Evolutionary conservation across 163 green algal species (phyloP), one percentile per base, ranked within the genome.

Genomic region (Scenedesmus sp.): DNA sequence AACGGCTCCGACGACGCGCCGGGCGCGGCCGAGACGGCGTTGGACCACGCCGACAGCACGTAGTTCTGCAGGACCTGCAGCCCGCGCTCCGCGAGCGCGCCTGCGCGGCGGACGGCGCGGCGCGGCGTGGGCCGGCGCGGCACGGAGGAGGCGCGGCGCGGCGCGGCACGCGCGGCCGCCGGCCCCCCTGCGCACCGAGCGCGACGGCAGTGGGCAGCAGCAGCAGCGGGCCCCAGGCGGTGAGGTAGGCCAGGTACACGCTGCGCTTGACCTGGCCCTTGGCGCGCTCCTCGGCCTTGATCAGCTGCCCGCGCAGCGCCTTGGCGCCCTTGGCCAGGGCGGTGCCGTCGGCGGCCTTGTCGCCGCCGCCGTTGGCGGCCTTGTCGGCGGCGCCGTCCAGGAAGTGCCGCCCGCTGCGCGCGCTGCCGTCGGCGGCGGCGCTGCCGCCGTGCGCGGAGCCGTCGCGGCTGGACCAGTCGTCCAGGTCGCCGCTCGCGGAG

Each of bases 1-100:
- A 66, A 48, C 34, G 47, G 26, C 39, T 67, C 14, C 28, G 57
- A 17, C 13, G 29, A 5, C 72, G 66, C 33, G 72, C 77, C 63
- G 31, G 44, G 76, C 79, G 70, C 7, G 39, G 7, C 10, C 7
- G 39, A 47, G 39, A 15, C 10, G 39, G 39, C 39, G 34, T 93
- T 85, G 47, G 85, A 87, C 90, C 94, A 98, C 1, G 88, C 64
- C 13, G 85, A 87, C 31, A 98, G 84, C 84, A 89, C 93, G 48
- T 85, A 93, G 81, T 97, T 96, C 77, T 98, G 94, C n/a, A 66
- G 51, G 4, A 93, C 86, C 87, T 94, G 90, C 65, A 95, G 60
- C 24, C 88, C 90, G 0, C 90, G 78, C 87, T 97, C 93, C 0
- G 50, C 44, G 0, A 93, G 33, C 0, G 85, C 84, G 18, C 87